Evolutionary conservation across 2,329 filamentous ascomycete genomes (phyloP), one percentile per base, ranked within the genome.

Genomic region (Dothistroma septosporum): DNA sequence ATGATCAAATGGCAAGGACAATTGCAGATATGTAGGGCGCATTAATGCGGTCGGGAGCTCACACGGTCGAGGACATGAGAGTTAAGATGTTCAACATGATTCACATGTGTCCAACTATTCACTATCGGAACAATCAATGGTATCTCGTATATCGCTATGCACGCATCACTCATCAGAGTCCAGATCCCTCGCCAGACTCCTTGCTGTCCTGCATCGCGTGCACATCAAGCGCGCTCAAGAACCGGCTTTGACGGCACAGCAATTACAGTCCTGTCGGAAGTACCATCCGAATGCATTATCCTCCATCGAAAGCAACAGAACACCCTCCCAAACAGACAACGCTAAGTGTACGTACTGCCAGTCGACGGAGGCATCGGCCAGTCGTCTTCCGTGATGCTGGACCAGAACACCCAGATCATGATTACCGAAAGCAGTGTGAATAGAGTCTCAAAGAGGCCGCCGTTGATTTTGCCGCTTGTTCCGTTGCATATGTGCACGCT

Each of bases 381-480:
- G 79, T 97, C 93, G 72, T 99, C 94, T 77, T 99, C 94, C 16
- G 94, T 99, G 70, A 99, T 99, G 78, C 92, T 97, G 52, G 92
- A 96, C 94, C 94, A 99, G 81, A 99, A 99, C 60, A 90, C 76
- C 92, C 94, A 99, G 66, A 97, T 79, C 77, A 86, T 86, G 19
- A 91, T 82, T 4, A 99, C 91, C 0, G 92, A 83, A 12, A 93
- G 78, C 0, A 97, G 81, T 0, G 92, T 97, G 78, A 99, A 97
- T 7, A 97, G 79, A 0, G 92, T 96, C 76, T 97, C 85, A 75
- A 99, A 99, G 0, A 99, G 78, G 6, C 93, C 86, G 54, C 94
- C 94, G 73, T 99, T 93, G 72, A 99, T 95, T 75, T 90, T 92
- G 66, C 92, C 91, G 47, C 81, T 73, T 0, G 92, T 90, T 49